Evolutionary conservation across 768 basidiomycete genomes (phyloP).

Genomic region (Termitomyces sp.): DNA sequence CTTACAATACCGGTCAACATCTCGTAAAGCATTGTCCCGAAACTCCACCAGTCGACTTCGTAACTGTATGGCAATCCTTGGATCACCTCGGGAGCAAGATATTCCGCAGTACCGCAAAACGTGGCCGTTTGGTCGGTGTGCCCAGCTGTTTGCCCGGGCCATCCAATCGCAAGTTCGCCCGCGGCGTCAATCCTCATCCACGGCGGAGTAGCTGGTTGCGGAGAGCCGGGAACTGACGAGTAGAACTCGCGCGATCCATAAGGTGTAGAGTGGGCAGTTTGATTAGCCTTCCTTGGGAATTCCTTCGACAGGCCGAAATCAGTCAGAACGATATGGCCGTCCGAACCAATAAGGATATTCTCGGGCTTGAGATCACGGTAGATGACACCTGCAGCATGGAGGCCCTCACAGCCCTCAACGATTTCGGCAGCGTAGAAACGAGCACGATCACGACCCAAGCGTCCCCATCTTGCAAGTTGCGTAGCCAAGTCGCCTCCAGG

Average conservation of each 20-base stretch:
- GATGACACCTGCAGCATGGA: conserved; percentile 92
- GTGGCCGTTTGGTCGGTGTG: conserved; percentile 70
- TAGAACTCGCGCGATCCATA: conserved; percentile 49
- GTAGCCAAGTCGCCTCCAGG: conserved; percentile 96
- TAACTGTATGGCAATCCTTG: conserved; percentile 87
- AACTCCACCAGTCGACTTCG: conserved; percentile 97
- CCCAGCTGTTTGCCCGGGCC: conserved; percentile 49
- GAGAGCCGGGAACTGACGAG: conserved; percentile 41
- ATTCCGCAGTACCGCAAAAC: conserved; percentile 96
- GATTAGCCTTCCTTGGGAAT: conserved; percentile 56
- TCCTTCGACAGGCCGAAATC: conserved; percentile 96
- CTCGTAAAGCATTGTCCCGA: conserved; percentile 97
- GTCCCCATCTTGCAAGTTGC: conserved; percentile 93
- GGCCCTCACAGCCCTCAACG: conserved; percentile 91
- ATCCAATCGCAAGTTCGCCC: conserved; percentile 48
- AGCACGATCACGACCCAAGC: conserved; percentile 88
- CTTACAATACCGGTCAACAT: conserved; percentile 94
- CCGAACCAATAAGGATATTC: conserved; percentile 89
- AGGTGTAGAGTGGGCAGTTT: conserved; percentile 56
- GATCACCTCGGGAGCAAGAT: conserved; percentile 95
- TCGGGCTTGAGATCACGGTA: conserved; percentile 98
- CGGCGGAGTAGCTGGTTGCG: conserved; percentile 50
- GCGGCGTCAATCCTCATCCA: conserved; percentile 72
- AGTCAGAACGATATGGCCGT: conserved; percentile 95
- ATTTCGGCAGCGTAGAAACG: conserved; percentile 98